Evolutionary conservation across 257 asterid genomes (phyloP).

Genomic region (Catharanthus roseus): DNA sequence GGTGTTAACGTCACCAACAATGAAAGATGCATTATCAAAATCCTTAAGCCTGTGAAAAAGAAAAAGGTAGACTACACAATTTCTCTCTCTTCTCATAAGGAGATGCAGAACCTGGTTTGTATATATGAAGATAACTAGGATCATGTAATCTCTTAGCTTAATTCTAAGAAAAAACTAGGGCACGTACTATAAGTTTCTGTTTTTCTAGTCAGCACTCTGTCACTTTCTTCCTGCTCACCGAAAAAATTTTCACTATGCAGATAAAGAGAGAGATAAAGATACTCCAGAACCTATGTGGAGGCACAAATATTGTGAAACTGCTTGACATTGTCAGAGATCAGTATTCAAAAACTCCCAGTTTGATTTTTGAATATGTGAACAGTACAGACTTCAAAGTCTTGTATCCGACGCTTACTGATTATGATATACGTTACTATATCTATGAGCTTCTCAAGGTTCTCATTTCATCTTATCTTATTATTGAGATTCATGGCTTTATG

Average conservation of each 20-base stretch:
- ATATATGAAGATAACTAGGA: not conserved
- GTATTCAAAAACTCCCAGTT: constrained; percentile 26
- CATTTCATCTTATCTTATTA: not conserved
- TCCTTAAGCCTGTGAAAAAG: constrained; percentile 45
- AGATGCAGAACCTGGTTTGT: not conserved
- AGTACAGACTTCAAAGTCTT: constrained; percentile 27
- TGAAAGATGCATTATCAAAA: constrained; percentile 37
- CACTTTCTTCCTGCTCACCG: not conserved
- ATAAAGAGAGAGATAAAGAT: constrained; percentile 27
- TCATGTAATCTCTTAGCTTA: not conserved
- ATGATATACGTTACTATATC: constrained; percentile 28
- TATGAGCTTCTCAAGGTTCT: constrained; percentile 29
- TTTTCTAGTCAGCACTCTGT: not conserved
- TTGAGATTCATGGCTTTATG: not conserved
- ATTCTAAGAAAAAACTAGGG: not conserved
- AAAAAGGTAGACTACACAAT: constrained; percentile 25
- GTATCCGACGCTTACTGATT: constrained; percentile 26
- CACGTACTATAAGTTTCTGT: not conserved
- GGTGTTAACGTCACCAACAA: constrained; percentile 31
- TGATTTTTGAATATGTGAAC: constrained; percentile 26
- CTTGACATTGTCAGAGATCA: constrained; percentile 25
- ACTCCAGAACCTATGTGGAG: constrained; percentile 28
- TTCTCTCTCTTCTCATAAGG: not conserved
- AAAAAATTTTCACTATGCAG: constrained; percentile 9
- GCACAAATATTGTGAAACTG: constrained; percentile 23